Evolutionary conservation across 441 rosid genomes (phyloP).

Genomic region (Erodium texanum): DNA sequence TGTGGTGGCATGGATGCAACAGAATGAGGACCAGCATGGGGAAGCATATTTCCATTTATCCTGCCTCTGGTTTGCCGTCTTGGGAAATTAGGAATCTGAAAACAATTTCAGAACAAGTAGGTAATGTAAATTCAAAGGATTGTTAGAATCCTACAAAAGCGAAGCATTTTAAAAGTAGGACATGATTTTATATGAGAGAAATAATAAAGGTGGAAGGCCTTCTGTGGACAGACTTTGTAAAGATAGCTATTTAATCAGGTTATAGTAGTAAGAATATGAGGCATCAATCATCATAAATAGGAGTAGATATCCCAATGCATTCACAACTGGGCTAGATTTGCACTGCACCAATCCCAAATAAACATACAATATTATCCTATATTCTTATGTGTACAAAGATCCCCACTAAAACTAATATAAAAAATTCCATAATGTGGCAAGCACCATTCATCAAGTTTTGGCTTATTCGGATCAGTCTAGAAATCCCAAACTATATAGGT

Average conservation of each 20-base stretch:
- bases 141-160: background rate
- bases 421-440: background rate
- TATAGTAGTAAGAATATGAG: no score
- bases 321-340: no score
- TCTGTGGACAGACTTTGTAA: no score
- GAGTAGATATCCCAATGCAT: no score
- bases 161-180: background rate
- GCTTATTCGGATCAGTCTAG: background rate
- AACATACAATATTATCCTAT: background rate
- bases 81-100: constrained; percentile 36
- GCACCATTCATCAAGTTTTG: background rate
- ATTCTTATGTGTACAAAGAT: background rate
- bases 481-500: background rate
- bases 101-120: constrained; percentile 3
- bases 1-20: constrained; percentile 31
- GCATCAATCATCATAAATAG: no score
- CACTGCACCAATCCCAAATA: no score
- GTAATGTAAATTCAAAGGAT: background rate
- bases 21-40: constrained; percentile 20
- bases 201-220: background rate
- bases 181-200: background rate
- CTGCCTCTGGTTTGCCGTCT: constrained; percentile 43
- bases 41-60: constrained; percentile 34
- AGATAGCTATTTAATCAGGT: background rate
- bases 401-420: background rate